Conservation (phyloP, 257 asterid genomes). For the Salvia miltiorrhiza region DNA sequence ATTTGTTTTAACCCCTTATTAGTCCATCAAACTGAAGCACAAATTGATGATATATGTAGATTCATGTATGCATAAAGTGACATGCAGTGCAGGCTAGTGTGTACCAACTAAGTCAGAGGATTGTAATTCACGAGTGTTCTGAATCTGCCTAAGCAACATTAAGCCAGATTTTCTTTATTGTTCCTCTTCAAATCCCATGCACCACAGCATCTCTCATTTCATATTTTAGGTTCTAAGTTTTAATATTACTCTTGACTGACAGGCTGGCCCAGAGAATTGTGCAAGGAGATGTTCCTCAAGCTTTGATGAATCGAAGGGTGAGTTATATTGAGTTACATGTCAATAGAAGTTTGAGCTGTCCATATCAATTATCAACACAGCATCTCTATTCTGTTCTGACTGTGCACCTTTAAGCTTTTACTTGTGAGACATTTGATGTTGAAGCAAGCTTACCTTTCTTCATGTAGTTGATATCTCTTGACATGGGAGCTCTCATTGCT, state of each 20-base stretch:
- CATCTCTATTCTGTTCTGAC: background rate
- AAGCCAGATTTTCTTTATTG: background rate
- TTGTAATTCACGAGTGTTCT: background rate
- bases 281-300: slow-evolving; percentile 99
- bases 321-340: slow-evolving; percentile 45
- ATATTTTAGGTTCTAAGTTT: slow-evolving; percentile 4
- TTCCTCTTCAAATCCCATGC: background rate
- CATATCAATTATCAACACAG: background rate
- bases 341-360: slow-evolving; percentile 13
- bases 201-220: background rate
- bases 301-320: slow-evolving; percentile 89
- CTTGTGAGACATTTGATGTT: background rate
- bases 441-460: slow-evolving; percentile 17
- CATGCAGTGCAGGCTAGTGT: background rate
- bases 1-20: background rate
- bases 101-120: background rate
- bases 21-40: background rate
- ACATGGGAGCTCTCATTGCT: slow-evolving; percentile 97
- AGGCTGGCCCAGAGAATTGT: slow-evolving; percentile 99
- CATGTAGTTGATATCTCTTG: slow-evolving; percentile 86
- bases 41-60: background rate
- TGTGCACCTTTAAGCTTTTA: background rate
- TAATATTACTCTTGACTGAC: slow-evolving; percentile 27
- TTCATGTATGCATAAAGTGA: background rate
- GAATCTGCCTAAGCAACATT: background rate